Conservation (phyloP, 208 protist genomes). For the Acanthamoeba sp. region DNA sequence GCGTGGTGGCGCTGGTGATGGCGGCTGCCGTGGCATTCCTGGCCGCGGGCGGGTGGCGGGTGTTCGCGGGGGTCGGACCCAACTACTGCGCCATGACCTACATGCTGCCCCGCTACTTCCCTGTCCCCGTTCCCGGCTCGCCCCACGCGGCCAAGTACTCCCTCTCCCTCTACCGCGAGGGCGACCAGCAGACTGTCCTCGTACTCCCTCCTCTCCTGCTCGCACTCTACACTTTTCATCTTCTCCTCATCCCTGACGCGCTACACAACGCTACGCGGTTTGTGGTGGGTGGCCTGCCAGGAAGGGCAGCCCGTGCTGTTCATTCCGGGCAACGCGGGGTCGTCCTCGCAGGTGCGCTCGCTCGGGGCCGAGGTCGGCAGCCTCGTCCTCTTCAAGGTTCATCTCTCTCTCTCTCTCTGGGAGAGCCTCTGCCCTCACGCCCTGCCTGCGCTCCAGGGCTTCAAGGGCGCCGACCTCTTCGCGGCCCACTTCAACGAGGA, state of each 20-base stretch:
- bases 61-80: neutral
- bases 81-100: conserved; percentile 74
- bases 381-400: neutral
- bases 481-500: conserved; percentile 69
- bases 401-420: neutral
- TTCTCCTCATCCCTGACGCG: too few species aligned
- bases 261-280: too few species aligned
- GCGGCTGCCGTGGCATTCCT: conserved; percentile 15
- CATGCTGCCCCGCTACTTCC: conserved; percentile 36
- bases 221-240: too few species aligned
- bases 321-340: conserved; percentile 70
- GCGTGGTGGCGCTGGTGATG: neutral
- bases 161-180: conserved; percentile 26
- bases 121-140: neutral
- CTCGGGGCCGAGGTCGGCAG: neutral
- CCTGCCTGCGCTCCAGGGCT: too few species aligned
- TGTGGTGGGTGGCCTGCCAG: too few species aligned
- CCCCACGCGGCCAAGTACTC: conserved; percentile 15
- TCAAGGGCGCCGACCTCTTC: conserved; percentile 53
- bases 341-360: conserved; percentile 40
- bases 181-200: neutral
- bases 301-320: conserved; percentile 70
- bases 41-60: conserved; percentile 10
- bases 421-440: too few species aligned
- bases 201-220: neutral